phyloP scores from a whole-genome alignment of 345 rosid species.

The Brassica cretica region DNA sequence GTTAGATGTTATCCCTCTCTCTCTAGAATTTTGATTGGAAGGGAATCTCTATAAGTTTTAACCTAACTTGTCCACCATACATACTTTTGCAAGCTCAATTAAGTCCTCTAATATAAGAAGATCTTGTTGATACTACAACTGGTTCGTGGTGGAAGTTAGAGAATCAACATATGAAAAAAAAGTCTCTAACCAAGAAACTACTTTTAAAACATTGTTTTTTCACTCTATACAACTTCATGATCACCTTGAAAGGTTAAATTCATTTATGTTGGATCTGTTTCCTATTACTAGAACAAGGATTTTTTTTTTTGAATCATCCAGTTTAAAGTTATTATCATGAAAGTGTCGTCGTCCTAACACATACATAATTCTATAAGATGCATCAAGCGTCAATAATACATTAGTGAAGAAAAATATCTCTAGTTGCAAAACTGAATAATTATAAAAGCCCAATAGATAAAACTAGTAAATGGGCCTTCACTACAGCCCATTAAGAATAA shows the following conservation, averaged over 20 bases:
- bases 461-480: background rate
- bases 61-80: background rate
- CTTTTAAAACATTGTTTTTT: too few species aligned
- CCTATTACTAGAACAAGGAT: too few species aligned
- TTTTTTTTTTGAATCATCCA: background rate
- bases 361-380: background rate
- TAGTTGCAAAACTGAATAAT: background rate
- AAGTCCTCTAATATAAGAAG: background rate
- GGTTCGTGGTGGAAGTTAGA: background rate
- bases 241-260: background rate
- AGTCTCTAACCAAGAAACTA: background rate
- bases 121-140: background rate
- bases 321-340: conserved; percentile 20
- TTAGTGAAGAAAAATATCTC: background rate
- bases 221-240: background rate
- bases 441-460: conserved; percentile 8
- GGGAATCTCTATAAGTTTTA: background rate
- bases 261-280: too few species aligned
- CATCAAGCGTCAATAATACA: background rate
- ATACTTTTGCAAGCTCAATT: background rate
- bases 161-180: background rate
- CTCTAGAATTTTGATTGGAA: background rate
- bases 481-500: background rate
- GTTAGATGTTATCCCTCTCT: background rate
- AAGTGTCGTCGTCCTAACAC: too few species aligned